Base-by-base conservation (phyloP, 2,329 filamentous ascomycete species). In the Scedosporium dehoogii region DNA sequence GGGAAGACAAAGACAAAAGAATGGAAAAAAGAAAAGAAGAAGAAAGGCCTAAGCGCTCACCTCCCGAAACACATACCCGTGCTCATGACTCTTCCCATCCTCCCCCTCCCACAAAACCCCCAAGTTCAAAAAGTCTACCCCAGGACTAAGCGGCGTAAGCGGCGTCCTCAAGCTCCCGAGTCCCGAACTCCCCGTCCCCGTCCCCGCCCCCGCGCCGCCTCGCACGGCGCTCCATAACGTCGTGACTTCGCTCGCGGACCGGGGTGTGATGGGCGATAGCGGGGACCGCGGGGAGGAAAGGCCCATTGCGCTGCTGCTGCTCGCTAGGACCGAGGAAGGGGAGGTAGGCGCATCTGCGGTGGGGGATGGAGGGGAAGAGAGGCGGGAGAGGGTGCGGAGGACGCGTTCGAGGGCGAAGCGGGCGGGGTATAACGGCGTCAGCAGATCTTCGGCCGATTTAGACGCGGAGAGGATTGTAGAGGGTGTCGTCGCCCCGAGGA, bases 401-500 rank as follows among this genome's bases (percentile, higher is more conserved):
- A 74, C 70, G 41, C 73, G 63, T 64, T 71, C 71, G 3, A 74
- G 64, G 9, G 70, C 56, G 48, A 65, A 70, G 9, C 68, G 57
- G 2, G 71, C 70, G 2, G 71, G 71, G 59, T 68, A 72, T 1
- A 73, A 69, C 0, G 71, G 70, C 14, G 67, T 67, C 14, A 73
- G 60, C 29, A 73, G 59, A 3, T 41, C 63, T 1, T 48, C 65
- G 9, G 68, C 66, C 2, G 64, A 59, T 1, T 33, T 58, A 27
- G 69, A 68, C 7, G 53, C 61, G 2, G 60, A 63, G 0, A 73
- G 25, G 6, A 73, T 65, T 0, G 46, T 65, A 0, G 61, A 64
- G 3, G 70, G 63, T 6, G 69, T 68, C 2, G 65, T 61, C 5
- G 51, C 57, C 0, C 70, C 70, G 10, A 73, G 44, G 6, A 73